Evolutionary conservation across 192 early-diverging fungal species (phyloP).

Genomic region (Physocladia obscura): DNA sequence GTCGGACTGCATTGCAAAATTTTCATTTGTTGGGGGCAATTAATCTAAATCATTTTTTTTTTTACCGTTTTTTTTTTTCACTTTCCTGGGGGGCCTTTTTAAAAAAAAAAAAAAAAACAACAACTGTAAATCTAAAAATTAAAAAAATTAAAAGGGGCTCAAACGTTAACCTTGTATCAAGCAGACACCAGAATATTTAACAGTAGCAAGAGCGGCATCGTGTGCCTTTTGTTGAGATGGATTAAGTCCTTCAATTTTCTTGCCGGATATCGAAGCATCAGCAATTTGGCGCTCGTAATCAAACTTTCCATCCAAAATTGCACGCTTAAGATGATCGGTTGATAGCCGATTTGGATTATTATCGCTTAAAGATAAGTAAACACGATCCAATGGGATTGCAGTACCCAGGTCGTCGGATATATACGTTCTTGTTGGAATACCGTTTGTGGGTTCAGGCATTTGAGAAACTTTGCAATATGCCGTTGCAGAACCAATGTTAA

Average conservation of each 20-base stretch:
- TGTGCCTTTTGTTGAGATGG: constrained; percentile 18
- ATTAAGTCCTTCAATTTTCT: neutral
- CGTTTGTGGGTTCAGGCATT: neutral
- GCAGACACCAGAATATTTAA: neutral
- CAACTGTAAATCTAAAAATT: neutral
- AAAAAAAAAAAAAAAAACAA: too few relatives aligned
- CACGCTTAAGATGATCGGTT: neutral
- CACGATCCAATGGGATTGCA: constrained; percentile 6
- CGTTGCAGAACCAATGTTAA: too few relatives aligned
- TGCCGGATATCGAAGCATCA: neutral
- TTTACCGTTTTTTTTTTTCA: constrained; percentile 11
- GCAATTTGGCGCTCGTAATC: neutral
- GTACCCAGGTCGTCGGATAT: neutral
- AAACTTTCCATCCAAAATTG: constrained; percentile 16
- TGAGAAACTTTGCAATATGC: constrained; percentile 12
- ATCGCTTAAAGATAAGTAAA: neutral
- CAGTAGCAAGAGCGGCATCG: constrained; percentile 16
- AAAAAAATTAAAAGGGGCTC: neutral
- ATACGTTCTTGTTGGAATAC: neutral
- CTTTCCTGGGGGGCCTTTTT: constrained; percentile 9
- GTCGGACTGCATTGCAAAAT: constrained; percentile 17
- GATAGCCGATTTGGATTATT: neutral
- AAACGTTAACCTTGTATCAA: constrained; percentile 11
- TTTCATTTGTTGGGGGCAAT: neutral
- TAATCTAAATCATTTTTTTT: neutral